phyloP scores from a whole-genome alignment of 2,329 filamentous ascomycete species.

The Apiospora arundinis region DNA sequence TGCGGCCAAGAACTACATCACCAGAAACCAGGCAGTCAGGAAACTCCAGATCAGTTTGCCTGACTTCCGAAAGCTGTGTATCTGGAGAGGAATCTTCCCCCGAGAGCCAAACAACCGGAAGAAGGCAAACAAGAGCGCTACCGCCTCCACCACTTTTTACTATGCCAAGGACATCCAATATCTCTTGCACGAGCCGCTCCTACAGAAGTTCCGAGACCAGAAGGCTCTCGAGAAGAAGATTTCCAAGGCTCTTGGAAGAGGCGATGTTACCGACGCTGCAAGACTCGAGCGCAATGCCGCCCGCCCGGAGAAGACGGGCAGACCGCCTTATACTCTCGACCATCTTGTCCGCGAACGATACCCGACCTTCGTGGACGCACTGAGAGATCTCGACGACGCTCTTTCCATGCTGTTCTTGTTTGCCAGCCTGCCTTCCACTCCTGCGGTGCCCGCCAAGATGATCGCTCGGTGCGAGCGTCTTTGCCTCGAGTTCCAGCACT shows the following conservation, averaged over 20 bases:
- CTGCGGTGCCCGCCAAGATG: constrained; percentile 90
- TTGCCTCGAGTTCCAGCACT: constrained; percentile 96
- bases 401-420: constrained; percentile 97
- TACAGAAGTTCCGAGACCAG: constrained; percentile 95
- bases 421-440: constrained; percentile 90
- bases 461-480: constrained; percentile 93
- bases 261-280: constrained; percentile 87
- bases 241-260: constrained; percentile 85
- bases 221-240: constrained; percentile 99
- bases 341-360: constrained; percentile 98
- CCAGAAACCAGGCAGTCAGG: constrained; percentile 92
- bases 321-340: constrained; percentile 88
- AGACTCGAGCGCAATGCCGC: constrained; percentile 86
- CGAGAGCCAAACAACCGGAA: constrained; percentile 96
- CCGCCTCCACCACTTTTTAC: constrained; percentile 90
- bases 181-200: constrained; percentile 91
- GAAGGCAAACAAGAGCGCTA: constrained; percentile 92
- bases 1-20: constrained; percentile 98
- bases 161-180: constrained; percentile 97
- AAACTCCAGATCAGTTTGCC: constrained; percentile 97
- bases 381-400: constrained; percentile 95
- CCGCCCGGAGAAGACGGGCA: constrained; percentile 87
- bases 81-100: constrained; percentile 99
- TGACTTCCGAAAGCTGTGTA: constrained; percentile 97
- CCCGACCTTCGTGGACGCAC: constrained; percentile 92